Evolutionary conservation across 208 protist genomes (phyloP), one percentile per base, ranked within the genome.

Genomic region (Tritrichomonas foetus): DNA sequence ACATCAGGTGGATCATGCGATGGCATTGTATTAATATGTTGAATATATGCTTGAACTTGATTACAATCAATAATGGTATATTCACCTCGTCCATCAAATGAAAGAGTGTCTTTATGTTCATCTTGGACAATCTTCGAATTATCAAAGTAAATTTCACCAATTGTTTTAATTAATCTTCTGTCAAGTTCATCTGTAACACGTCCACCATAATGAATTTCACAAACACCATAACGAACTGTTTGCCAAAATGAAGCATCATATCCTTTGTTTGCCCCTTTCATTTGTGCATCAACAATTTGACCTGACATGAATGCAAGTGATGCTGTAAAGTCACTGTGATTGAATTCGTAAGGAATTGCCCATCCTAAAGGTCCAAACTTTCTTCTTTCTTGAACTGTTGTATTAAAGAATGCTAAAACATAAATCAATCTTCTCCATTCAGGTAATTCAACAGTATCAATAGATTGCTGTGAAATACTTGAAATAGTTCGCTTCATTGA

Each of bases 281-380:
- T 92, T 97, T 96, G 8, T 98, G 72, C 94, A 55, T 98, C 96
- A 95, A 98, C 97, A 95, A 99, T 97, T 96, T 99, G 98, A 95
- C 98, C 99, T 95, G 99, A 98, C 44, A 99, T 95, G 96, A 99
- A 99, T 95, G 97, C 95, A 94, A 99, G 96, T 13, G 94, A 96
- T 20, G 97, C 96, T n/a, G 82, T 94, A 22, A 98, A 95, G 96
- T 99, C 98, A 89, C 97, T 97, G 94, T 98, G 97, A 95, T 99
- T 99, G 96, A 99, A 99, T 96, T 99, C 98, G 96, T 99, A 99
- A 49, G 98, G 98, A 41, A 99, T 98, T 95, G 97, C 98, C 97
- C 98, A 99, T 33, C 98, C 98, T 94, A 99, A 97, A n/a, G 98
- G 97, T 47, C 98, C 98, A 95, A 99, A 99, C 96, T 99, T 99